Evolutionary conservation across 305 asterid species (phyloP).

Genomic region (Withania somnifera): DNA sequence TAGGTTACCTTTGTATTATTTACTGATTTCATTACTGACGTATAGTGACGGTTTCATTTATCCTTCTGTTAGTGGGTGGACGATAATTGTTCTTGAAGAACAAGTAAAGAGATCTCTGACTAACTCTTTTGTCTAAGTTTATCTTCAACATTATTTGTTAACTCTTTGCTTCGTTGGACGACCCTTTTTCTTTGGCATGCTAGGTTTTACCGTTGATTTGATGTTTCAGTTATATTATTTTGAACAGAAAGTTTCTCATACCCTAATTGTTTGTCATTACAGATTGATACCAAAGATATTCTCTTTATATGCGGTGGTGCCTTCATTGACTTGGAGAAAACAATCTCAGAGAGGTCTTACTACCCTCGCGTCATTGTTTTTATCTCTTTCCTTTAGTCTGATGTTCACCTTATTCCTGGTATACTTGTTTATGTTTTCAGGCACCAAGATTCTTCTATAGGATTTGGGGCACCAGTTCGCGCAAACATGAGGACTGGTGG

Average conservation of each 20-base stretch:
- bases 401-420: not conserved
- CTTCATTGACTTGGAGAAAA: constrained; percentile 88
- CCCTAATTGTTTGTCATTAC: constrained; percentile 6
- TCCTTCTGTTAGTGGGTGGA: not conserved
- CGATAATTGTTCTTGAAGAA: not conserved
- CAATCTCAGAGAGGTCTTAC: constrained; percentile 83
- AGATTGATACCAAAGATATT: constrained; percentile 95
- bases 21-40: not conserved
- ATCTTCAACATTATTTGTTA: not conserved
- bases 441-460: constrained; percentile 96
- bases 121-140: not conserved
- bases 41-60: not conserved
- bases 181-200: not conserved
- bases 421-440: constrained; percentile 29
- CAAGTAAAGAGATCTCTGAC: not conserved
- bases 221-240: not conserved
- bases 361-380: not conserved
- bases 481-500: constrained; percentile 82
- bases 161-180: not conserved
- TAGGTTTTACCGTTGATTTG: not conserved
- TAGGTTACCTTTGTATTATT: not conserved
- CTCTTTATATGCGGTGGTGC: constrained; percentile 97
- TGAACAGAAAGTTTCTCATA: not conserved
- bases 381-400: not conserved
- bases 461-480: constrained; percentile 92